phyloP scores from a whole-genome alignment of 2,329 filamentous ascomycete genomes.

The Waltergamsia citrina region DNA sequence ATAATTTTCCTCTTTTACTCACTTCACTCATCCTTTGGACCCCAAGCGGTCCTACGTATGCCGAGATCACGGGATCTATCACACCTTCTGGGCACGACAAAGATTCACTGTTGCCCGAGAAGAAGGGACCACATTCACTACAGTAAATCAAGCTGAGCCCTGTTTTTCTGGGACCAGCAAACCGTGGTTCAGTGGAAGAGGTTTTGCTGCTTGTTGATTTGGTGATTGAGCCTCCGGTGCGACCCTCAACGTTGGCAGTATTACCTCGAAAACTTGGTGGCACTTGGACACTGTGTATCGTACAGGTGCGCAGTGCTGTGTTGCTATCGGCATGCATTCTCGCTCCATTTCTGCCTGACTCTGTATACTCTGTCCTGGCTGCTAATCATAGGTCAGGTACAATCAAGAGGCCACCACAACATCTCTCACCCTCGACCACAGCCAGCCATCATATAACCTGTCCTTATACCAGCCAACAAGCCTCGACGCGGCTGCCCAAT shows the following conservation, averaged over 20 bases:
- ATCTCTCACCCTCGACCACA: slow-evolving; percentile 43
- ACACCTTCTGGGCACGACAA: too few relatives aligned
- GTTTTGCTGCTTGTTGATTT: neutral
- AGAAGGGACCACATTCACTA: too few relatives aligned
- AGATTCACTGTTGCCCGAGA: too few relatives aligned
- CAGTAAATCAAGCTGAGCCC: too few relatives aligned
- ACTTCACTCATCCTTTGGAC: too few relatives aligned
- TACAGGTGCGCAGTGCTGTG: slow-evolving; percentile 25
- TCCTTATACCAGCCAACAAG: slow-evolving; percentile 41
- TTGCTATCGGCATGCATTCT: slow-evolving; percentile 19
- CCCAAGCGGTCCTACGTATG: too few relatives aligned
- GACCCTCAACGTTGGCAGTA: slow-evolving; percentile 35
- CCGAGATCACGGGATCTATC: too few relatives aligned
- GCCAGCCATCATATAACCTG: slow-evolving; percentile 34
- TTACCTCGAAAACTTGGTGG: slow-evolving; percentile 22
- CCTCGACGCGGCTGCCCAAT: slow-evolving; percentile 35
- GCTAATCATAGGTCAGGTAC: slow-evolving; percentile 34
- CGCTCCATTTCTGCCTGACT: slow-evolving; percentile 5
- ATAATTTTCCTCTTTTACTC: too few relatives aligned
- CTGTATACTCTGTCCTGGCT: slow-evolving; percentile 8
- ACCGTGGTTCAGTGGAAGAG: neutral
- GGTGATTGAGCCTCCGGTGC: slow-evolving; percentile 19
- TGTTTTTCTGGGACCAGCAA: too few relatives aligned
- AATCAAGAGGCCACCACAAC: slow-evolving; percentile 42
- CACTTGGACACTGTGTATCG: slow-evolving; percentile 18